Conservation (phyloP, 805 yeast species). For the Wickerhamiella azyma region DNA sequence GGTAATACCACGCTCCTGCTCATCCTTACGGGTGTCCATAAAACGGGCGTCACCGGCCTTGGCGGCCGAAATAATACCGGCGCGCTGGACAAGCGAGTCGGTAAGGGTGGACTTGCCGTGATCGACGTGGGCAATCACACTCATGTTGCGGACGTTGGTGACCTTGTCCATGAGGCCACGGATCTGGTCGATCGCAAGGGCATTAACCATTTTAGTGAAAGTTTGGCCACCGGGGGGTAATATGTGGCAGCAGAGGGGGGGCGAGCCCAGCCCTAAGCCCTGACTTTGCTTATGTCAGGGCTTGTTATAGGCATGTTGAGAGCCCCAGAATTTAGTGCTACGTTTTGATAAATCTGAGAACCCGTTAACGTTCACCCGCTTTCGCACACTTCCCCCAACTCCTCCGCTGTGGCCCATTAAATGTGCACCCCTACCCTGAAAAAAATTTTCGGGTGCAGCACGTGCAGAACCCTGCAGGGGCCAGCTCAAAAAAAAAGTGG, state of each 20-base stretch:
- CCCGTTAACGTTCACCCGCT: too few species aligned
- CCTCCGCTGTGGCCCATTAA: too few species aligned
- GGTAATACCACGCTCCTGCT: constrained; percentile 99
- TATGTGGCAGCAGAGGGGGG: not conserved
- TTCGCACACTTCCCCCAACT: too few species aligned
- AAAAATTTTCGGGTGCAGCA: constrained; percentile 2
- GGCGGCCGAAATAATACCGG: constrained; percentile 99
- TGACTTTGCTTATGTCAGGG: not conserved
- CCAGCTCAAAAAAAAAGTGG: not conserved
- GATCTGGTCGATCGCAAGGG: constrained; percentile 51
- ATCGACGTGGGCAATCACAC: constrained; percentile 99
- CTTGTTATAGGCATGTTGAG: not conserved
- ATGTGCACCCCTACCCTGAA: constrained; percentile 4
- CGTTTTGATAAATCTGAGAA: too few species aligned
- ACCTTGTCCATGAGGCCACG: constrained; percentile 99
- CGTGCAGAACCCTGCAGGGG: not conserved
- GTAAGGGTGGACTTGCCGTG: constrained; percentile 99
- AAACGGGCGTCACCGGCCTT: constrained; percentile 99
- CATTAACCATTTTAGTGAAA: constrained; percentile 21
- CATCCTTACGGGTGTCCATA: constrained; percentile 99
- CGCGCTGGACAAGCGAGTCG: constrained; percentile 97
- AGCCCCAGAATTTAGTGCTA: not conserved
- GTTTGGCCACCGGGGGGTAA: not conserved
- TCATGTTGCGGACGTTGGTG: constrained; percentile 99
- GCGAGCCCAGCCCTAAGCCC: constrained; percentile 10